Conservation (phyloP, 2,329 filamentous ascomycete species). For the Aureobasidium sp. region DNA sequence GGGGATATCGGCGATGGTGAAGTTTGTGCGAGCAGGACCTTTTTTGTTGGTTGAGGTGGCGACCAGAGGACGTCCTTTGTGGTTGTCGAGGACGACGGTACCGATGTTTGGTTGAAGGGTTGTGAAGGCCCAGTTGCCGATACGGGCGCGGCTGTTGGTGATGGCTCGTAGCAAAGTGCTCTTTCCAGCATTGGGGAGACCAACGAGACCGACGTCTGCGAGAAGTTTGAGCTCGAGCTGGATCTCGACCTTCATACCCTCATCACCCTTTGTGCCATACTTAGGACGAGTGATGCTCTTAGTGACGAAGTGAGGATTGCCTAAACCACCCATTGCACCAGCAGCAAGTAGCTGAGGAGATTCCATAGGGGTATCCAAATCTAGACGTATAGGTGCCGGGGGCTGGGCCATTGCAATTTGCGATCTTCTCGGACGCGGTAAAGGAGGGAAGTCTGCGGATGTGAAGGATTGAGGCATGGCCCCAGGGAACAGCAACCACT, state of each 20-base stretch:
- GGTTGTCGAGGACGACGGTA: conserved; percentile 84
- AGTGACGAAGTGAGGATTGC: conserved; percentile 87
- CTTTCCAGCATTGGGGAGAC: conserved; percentile 92
- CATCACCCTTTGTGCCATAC: conserved; percentile 80
- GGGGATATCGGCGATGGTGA: conserved; percentile 93
- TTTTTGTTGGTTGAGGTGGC: conserved; percentile 27
- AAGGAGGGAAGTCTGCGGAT: conserved; percentile 47
- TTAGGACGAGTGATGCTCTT: conserved; percentile 67
- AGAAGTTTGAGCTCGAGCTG: conserved; percentile 91
- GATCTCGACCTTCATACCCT: conserved; percentile 66
- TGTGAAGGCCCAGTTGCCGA: conserved; percentile 95
- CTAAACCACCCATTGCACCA: conserved; percentile 80
- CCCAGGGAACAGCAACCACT: conserved; percentile 83
- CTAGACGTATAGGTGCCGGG: conserved; percentile 54
- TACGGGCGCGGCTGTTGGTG: conserved; percentile 77
- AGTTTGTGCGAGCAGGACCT: conserved; percentile 54
- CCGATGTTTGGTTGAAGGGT: conserved; percentile 93
- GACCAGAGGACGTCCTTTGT: conserved; percentile 62
- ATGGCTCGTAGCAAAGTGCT: conserved; percentile 82
- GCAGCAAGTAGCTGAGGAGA: conserved; percentile 77
- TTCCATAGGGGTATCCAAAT: conserved; percentile 60
- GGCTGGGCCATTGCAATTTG: conserved; percentile 60
- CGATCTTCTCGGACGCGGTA: conserved; percentile 48
- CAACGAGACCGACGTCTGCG: conserved; percentile 89
- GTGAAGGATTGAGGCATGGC: conserved; percentile 62